Evolutionary conservation across 306 rosid genomes (phyloP), one percentile per base, ranked within the genome.

Genomic region (Cajanus cajan): DNA sequence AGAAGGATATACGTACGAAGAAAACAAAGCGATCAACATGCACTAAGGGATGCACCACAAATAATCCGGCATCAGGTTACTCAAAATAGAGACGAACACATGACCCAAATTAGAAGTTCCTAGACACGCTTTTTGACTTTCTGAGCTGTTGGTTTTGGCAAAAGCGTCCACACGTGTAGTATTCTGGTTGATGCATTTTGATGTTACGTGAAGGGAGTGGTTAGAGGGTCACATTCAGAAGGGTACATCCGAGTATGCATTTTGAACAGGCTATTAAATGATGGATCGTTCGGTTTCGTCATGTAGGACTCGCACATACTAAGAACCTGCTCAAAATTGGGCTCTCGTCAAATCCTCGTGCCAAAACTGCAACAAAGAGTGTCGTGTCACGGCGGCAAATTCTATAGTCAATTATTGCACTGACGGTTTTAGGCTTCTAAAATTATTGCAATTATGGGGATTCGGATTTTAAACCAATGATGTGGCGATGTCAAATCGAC

Each of bases 161-260:
- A 33, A 6, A 43, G 63, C 72, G 62, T 62, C 47, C 72, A 62
- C 48, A 75, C 71, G 59, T 61, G 71, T 55, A 58, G 28, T 57
- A 40, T 39, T 39, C 50, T 66, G 5, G 34, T 16, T 39, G 51
- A 16, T 40, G 1, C 18, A 40, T 15, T 64, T 16, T 59, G 62
- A 47, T 13, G 37, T 45, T 62, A 74, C 34, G 3, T 15, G 2
- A 34, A 7, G 44, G 18, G 72, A 34, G 73, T 47, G 7, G 72
- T 33, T 76, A 19, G 43, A 44, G 71, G 8, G 72, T 76, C 80
- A 14, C 13, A 45, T 33, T 48, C 44, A 68, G 24, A 15, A 14
- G 8, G 28, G 48, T 43, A 37, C 50, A 5, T 21, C 34, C 50
- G 39, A 48, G 43, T 12, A 21, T 68, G 73, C 73, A 68, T 68